Evolutionary conservation across 1,284 basidiomycete genomes (phyloP).

Genomic region (Papiliotrema flavescens): DNA sequence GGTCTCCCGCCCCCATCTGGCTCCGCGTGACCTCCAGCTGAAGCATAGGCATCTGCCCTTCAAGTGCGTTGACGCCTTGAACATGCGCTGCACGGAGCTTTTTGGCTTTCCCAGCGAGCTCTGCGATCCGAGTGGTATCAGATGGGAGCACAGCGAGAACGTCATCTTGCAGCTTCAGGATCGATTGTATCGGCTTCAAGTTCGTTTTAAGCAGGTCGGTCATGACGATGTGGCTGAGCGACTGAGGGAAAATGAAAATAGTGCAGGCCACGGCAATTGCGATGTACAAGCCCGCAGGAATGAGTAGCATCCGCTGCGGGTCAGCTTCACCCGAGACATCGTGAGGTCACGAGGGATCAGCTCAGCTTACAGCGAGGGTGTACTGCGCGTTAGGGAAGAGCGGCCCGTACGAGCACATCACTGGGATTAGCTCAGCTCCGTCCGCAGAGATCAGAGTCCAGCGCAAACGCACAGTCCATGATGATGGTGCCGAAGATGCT

Average conservation of each 20-base stretch:
- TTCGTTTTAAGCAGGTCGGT: slow-evolving; percentile 30
- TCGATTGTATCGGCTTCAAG: slow-evolving; percentile 32
- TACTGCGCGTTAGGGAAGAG: slow-evolving; percentile 67
- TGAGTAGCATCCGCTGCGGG: slow-evolving; percentile 49
- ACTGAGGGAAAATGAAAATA: slow-evolving; percentile 68
- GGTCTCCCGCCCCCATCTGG: slow-evolving; percentile 46
- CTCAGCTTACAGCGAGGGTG: slow-evolving; percentile 53
- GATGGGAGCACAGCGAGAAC: slow-evolving; percentile 29
- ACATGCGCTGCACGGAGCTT: slow-evolving; percentile 24
- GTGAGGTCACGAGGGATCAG: slow-evolving; percentile 8
- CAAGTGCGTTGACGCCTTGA: slow-evolving; percentile 24
- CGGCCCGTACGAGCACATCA: slow-evolving; percentile 56
- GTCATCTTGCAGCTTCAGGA: slow-evolving; percentile 42
- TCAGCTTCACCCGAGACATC: slow-evolving; percentile 5
- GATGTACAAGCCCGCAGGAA: slow-evolving; percentile 60
- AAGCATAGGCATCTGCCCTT: slow-evolving; percentile 37
- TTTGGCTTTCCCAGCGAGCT: slow-evolving; percentile 20
- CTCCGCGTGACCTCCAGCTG: slow-evolving; percentile 52
- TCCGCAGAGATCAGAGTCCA: background rate
- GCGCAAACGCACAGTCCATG: slow-evolving; percentile 29
- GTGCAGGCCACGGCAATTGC: slow-evolving; percentile 60
- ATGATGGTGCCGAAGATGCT: slow-evolving; percentile 35
- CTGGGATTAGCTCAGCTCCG: slow-evolving; percentile 38
- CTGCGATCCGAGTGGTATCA: slow-evolving; percentile 33
- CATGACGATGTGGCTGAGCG: slow-evolving; percentile 57